phyloP scores from a whole-genome alignment of 169 alveolate species.

The Cryptosporidium canis region DNA sequence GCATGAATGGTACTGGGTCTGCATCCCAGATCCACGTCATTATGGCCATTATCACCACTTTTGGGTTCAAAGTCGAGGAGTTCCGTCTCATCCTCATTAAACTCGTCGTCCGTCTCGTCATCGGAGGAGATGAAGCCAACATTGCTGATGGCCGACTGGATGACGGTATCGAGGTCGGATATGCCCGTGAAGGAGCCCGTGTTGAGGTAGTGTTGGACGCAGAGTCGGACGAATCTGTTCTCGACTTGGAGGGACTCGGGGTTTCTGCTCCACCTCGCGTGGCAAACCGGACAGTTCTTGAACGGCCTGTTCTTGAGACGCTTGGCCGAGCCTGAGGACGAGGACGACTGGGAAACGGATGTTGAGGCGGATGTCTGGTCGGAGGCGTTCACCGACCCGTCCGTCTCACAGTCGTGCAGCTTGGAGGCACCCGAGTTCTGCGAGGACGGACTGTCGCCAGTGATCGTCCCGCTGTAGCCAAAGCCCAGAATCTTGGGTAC shows the following conservation, averaged over 20 bases:
- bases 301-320: constrained; percentile 38
- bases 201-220: constrained; percentile 12
- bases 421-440: background rate
- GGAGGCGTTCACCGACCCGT: background rate
- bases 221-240: constrained; percentile 27
- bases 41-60: background rate
- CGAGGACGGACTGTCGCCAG: background rate
- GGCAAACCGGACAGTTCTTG: constrained; percentile 64
- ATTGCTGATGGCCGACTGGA: constrained; percentile 50
- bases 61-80: background rate
- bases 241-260: constrained; percentile 62
- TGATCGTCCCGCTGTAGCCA: background rate
- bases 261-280: constrained; percentile 51
- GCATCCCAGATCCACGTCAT: too few species aligned
- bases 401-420: background rate
- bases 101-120: constrained; percentile 60
- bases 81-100: background rate
- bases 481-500: background rate
- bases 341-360: constrained; percentile 3
- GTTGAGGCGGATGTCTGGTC: constrained; percentile 14
- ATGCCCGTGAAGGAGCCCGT: constrained; percentile 22
- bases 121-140: constrained; percentile 69
- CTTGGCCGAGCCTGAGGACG: background rate
- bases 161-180: constrained; percentile 29
- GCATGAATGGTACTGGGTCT: background rate